Base-by-base conservation (phyloP, 1,284 basidiomycete genomes). In the Cryptococcus sp. region DNA sequence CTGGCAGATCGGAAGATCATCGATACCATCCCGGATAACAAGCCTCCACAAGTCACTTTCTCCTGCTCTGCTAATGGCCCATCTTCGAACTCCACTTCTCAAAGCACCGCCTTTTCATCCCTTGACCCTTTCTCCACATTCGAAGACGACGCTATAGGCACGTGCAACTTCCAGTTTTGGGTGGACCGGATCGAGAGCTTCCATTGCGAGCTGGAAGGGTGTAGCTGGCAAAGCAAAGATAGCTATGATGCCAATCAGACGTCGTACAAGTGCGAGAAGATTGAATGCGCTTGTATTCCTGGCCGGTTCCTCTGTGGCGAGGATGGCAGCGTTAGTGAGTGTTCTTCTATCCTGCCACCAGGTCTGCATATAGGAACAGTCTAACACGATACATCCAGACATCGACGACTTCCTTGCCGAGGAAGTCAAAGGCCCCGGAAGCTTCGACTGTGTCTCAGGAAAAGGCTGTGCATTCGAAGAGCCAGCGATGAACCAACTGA, bases 111-210 rank as follows among this genome's bases (percentile, higher is more conserved):
- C 38, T 26, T 40, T 17, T 23, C 59, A 4, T 44, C 55, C 40
- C 29, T 39, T 44, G 59, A 50, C 20, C 50, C 17, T 17, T 52
- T 40, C 8, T 23, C 46, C 7, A 37, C 22, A 1, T n/a, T 52
- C 3, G 47, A 26, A 10, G 63, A 64, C 3, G 62, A 71, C 23
- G 62, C 60, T 17, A 52, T 56, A 39, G 78, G 79, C n/a, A 84
- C 85, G 1, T 97, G 93, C 73, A 85, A 86, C 43, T 97, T 97
- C 82, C 93, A 98, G 77, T 99, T 99, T 81, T 99, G 94, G 94
- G 92, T 93, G 7, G 92, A 89, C 8, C 83, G 88, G 65, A 84
- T 91, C 55, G 94, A 99, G 74, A 94, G 91, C 0, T 98, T 99
- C 79, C 98, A 97, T 78, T 99, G 95, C 78, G 85, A 86, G 15